Evolutionary conservation across 1,139 yeast species (phyloP).

Genomic region (Pichia terricola): DNA sequence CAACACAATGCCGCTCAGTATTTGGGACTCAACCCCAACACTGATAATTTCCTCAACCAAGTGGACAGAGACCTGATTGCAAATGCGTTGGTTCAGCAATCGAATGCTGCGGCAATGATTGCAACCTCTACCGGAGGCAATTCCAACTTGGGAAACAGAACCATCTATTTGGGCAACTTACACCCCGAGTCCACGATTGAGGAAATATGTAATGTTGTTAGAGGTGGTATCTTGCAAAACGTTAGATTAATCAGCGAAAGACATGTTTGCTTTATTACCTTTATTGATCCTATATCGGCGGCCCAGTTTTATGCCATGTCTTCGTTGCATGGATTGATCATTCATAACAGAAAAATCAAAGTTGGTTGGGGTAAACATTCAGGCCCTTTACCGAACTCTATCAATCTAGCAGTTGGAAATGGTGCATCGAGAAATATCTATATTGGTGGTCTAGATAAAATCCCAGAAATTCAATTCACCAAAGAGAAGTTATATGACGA

Average conservation of each 20-base stretch:
- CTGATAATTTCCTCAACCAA: conserved; percentile 58
- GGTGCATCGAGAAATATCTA: conserved; percentile 81
- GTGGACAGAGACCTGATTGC: conserved; percentile 49
- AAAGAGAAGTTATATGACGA: conserved; percentile 55
- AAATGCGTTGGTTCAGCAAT: conserved; percentile 54
- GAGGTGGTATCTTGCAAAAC: conserved; percentile 72
- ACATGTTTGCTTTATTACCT: conserved; percentile 74
- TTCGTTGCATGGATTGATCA: conserved; percentile 64
- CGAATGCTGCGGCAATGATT: conserved; percentile 63
- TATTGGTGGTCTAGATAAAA: conserved; percentile 46
- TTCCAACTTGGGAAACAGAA: conserved; percentile 65
- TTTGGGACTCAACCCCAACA: conserved; percentile 82
- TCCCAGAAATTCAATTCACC: conserved; percentile 27
- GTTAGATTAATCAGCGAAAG: conserved; percentile 66
- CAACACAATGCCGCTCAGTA: conserved; percentile 97
- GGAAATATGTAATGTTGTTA: conserved; percentile 73
- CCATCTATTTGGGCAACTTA: conserved; percentile 67
- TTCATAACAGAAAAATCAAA: conserved; percentile 63
- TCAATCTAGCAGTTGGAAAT: conserved; percentile 67
- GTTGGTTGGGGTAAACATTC: conserved; percentile 85
- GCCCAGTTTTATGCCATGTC: conserved; percentile 78
- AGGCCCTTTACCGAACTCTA: conserved; percentile 65
- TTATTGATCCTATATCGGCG: conserved; percentile 73
- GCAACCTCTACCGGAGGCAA: conserved; percentile 69
- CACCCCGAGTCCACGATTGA: conserved; percentile 73